A percentile compares a stretch with the other conserved stretches of the same genome.
phyloP scores from a whole-genome alignment of 2,329 filamentous ascomycete species.

The Diaporthe ampelina region DNA sequence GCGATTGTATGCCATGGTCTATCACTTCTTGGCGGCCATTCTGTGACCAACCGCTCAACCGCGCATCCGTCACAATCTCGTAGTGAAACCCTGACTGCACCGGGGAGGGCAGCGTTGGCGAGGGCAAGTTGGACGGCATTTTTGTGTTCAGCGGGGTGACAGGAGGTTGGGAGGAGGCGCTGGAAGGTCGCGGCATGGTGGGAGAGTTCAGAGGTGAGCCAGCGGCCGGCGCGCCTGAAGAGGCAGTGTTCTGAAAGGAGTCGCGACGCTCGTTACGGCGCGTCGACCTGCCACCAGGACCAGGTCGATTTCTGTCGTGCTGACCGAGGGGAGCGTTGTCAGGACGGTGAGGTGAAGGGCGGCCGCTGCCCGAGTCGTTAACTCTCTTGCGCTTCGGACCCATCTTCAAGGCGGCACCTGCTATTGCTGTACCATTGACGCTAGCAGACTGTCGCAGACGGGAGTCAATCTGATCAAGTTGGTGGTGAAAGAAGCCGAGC shows the following conservation, averaged over 20 bases:
- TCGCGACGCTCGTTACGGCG: slow-evolving; percentile 67
- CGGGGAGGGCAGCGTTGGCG: slow-evolving; percentile 50
- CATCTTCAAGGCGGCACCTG: slow-evolving; percentile 55
- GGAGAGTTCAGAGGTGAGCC: slow-evolving; percentile 48
- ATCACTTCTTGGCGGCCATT: slow-evolving; percentile 77
- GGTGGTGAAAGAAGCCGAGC: slow-evolving; percentile 3
- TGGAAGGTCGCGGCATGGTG: slow-evolving; percentile 52
- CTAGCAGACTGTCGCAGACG: neutral
- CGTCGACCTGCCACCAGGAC: slow-evolving; percentile 60
- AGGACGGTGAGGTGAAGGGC: slow-evolving; percentile 75
- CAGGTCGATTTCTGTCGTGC: slow-evolving; percentile 67
- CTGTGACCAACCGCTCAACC: slow-evolving; percentile 76
- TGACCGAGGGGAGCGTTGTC: slow-evolving; percentile 68
- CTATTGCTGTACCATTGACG: slow-evolving; percentile 38
- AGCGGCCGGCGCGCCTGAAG: slow-evolving; percentile 27
- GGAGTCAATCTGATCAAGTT: neutral
- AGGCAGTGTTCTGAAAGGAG: slow-evolving; percentile 56
- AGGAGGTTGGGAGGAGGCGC: slow-evolving; percentile 54
- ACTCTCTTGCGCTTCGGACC: slow-evolving; percentile 72
- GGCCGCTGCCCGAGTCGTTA: slow-evolving; percentile 60
- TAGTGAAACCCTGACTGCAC: slow-evolving; percentile 74
- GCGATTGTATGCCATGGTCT: slow-evolving; percentile 73
- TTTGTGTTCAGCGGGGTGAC: slow-evolving; percentile 36
- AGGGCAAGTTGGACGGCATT: slow-evolving; percentile 45
- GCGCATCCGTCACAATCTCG: slow-evolving; percentile 79